A percentile compares a stretch with the other conserved stretches of the same genome.
phyloP scores from a whole-genome alignment of 495 filamentous ascomycete species.

The Penicillium argentinense region DNA sequence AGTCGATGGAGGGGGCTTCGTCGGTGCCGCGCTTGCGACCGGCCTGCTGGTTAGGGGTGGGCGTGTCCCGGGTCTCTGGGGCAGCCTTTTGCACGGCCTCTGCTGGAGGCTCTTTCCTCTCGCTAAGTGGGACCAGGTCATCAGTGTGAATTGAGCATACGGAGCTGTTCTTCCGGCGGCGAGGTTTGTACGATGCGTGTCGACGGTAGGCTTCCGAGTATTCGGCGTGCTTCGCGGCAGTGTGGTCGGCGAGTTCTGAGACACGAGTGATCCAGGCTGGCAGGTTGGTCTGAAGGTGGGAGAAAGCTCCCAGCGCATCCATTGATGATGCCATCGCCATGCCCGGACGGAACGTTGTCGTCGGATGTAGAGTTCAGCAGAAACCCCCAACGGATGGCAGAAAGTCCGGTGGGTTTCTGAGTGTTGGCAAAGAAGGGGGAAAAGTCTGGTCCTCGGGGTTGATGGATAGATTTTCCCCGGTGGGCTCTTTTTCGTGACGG shows the following conservation, averaged over 20 bases:
- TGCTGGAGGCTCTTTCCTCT: slow-evolving; percentile 14
- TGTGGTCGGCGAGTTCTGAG: slow-evolving; percentile 67
- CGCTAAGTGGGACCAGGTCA: slow-evolving; percentile 22
- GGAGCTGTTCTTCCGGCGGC: slow-evolving; percentile 45
- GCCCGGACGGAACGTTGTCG: not conserved
- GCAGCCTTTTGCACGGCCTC: slow-evolving; percentile 10
- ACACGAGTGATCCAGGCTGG: slow-evolving; percentile 68
- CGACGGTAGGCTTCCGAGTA: slow-evolving; percentile 49
- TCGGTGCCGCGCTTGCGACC: slow-evolving; percentile 31
- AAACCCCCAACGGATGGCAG: not conserved
- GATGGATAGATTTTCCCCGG: not conserved
- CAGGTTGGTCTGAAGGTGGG: slow-evolving; percentile 54
- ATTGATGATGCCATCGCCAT: slow-evolving; percentile 38
- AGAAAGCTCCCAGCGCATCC: slow-evolving; percentile 65
- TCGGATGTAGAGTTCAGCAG: slow-evolving; percentile 1
- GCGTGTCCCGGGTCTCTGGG: slow-evolving; percentile 8
- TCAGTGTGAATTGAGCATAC: slow-evolving; percentile 49
- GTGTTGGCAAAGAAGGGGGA: not conserved
- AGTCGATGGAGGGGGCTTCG: slow-evolving; percentile 31
- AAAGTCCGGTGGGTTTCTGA: slow-evolving; percentile 6
- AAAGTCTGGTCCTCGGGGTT: not conserved
- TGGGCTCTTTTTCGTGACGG: not conserved
- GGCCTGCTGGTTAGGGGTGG: slow-evolving; percentile 16
- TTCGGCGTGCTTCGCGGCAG: slow-evolving; percentile 67
- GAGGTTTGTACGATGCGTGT: slow-evolving; percentile 24